A percentile compares a stretch with the other conserved stretches of the same genome.
These are phyloP conservation scores for Nemania bipapillata DNA, from an alignment of 2,329 filamentous ascomycete species.

Conservation along the genomic window DNA sequence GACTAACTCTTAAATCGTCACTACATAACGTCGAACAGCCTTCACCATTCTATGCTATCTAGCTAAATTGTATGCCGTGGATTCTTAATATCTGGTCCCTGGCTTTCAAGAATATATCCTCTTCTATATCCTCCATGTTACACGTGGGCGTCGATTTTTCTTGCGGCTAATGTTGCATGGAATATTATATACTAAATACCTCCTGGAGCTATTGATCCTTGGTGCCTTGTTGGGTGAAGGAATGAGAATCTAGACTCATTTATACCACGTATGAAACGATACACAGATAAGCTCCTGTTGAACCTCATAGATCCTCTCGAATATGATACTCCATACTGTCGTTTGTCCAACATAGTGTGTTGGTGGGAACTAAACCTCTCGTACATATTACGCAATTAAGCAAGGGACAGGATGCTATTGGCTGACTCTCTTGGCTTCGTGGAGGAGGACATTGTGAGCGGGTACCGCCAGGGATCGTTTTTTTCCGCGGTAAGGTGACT, in stretches of 20 bases:
- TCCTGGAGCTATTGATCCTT: neutral
- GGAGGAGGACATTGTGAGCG: constrained; percentile 33
- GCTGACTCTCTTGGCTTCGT: constrained; percentile 22
- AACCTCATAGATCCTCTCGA: neutral
- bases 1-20: neutral
- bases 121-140: neutral
- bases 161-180: neutral
- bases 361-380: constrained; percentile 1
- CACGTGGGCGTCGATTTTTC: neutral
- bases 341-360: neutral
- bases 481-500: constrained; percentile 29
- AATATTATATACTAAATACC: neutral
- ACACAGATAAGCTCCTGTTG: neutral
- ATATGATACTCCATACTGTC: neutral
- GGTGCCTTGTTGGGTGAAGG: neutral
- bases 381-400: constrained; percentile 33
- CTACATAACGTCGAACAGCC: neutral
- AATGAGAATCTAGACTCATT: neutral
- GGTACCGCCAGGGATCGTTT: constrained; percentile 28
- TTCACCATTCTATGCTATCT: neutral
- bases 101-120: neutral
- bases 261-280: neutral
- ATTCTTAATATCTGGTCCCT: neutral
- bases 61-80: neutral
- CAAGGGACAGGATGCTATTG: constrained; percentile 23